Percentiles rank a stretch among this genome's conserved stretches.
Conservation (phyloP, 257 asterid species). For the Mitragyna speciosa region DNA sequence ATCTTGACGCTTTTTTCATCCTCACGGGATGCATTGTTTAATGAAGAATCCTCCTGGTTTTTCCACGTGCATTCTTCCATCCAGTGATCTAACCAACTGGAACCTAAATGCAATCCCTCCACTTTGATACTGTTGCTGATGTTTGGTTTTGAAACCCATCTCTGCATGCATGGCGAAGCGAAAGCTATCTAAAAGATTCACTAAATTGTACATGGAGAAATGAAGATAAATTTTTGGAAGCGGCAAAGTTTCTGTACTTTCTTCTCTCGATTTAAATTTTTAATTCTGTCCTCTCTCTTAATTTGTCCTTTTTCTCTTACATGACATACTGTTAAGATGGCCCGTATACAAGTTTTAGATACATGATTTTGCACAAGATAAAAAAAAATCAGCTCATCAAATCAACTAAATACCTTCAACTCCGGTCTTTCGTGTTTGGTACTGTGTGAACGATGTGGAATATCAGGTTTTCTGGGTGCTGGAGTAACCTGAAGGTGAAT, state of each 20-base stretch:
- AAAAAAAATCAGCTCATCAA: not conserved
- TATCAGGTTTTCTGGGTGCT: constrained; percentile 29
- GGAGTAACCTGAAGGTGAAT: constrained; percentile 42
- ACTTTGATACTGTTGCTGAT: constrained; percentile 23
- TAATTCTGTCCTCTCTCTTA: not conserved
- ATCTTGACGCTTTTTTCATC: constrained; percentile 79
- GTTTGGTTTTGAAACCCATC: constrained; percentile 44
- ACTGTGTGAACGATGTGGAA: constrained; percentile 24
- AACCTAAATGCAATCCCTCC: constrained; percentile 41
- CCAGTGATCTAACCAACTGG: constrained; percentile 75
- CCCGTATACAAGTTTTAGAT: not conserved
- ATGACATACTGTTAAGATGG: not conserved
- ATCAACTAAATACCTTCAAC: constrained; percentile 42
- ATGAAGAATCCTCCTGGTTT: constrained; percentile 30
- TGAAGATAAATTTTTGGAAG: not conserved
- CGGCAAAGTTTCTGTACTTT: not conserved
- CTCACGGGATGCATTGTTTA: constrained; percentile 27
- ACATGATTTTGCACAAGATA: not conserved
- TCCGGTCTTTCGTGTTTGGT: constrained; percentile 33
- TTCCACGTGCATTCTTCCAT: constrained; percentile 67
- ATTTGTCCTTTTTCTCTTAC: not conserved
- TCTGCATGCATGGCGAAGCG: constrained; percentile 45
- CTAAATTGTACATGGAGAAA: not conserved
- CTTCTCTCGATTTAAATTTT: too few relatives aligned
- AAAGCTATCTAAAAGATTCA: not conserved